Conservation (phyloP, 768 basidiomycete species). For the Boletus coccyginus region DNA sequence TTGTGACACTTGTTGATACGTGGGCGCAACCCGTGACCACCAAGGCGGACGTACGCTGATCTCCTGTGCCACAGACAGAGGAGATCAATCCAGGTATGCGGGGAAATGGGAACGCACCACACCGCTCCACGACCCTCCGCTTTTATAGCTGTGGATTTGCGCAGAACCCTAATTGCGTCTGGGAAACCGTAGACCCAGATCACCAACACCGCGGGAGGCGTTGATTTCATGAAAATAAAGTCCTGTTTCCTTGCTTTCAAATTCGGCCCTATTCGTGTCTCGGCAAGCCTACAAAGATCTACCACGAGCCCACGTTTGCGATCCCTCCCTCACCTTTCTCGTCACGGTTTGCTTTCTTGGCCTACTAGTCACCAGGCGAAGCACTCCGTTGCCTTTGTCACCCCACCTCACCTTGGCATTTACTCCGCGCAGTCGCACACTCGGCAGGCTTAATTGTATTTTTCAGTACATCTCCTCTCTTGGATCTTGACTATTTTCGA, state of each 20-base stretch:
- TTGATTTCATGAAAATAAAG: conserved; percentile 26
- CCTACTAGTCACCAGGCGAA: conserved; percentile 43
- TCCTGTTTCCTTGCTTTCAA: conserved; percentile 31
- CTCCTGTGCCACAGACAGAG: neutral
- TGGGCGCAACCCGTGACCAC: conserved; percentile 4
- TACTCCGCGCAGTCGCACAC: conserved; percentile 26
- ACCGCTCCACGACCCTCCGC: conserved; percentile 10
- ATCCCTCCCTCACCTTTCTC: conserved; percentile 31
- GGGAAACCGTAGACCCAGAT: conserved; percentile 17
- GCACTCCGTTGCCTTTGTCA: conserved; percentile 46
- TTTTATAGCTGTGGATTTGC: conserved; percentile 31
- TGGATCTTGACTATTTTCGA: conserved; percentile 40
- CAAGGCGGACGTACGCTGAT: neutral
- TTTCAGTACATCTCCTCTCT: conserved; percentile 45
- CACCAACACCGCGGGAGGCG: conserved; percentile 30
- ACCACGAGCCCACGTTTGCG: conserved; percentile 8
- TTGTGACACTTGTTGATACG: conserved; percentile 11
- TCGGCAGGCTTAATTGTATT: conserved; percentile 29
- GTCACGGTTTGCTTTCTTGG: conserved; percentile 29
- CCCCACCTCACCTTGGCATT: conserved; percentile 40
- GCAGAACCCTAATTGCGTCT: conserved; percentile 31
- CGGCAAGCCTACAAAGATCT: conserved; percentile 26
- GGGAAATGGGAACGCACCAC: conserved; percentile 15
- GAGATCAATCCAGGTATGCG: conserved; percentile 8
- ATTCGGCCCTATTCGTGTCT: conserved; percentile 25